Evolutionary conservation across 164 flowering plant species (phyloP).

Genomic region (Stephania yunnanensis): DNA sequence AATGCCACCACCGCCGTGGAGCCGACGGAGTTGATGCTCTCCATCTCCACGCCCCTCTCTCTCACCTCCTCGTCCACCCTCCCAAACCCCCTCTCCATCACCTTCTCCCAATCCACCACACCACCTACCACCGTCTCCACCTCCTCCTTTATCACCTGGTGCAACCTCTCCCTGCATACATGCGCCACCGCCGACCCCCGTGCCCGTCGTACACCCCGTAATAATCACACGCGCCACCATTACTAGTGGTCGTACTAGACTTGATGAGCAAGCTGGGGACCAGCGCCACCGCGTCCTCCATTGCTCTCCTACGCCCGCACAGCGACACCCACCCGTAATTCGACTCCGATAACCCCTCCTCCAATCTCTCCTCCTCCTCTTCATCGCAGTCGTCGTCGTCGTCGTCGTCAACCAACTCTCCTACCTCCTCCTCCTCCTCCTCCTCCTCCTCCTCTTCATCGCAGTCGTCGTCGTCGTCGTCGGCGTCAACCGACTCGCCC

Average conservation of each 20-base stretch:
- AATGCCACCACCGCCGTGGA: conserved; percentile 80
- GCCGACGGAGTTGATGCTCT: conserved; percentile 38
- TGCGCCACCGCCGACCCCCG: conserved; percentile 60
- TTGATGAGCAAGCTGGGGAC: conserved; percentile 27
- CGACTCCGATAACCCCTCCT: neutral
- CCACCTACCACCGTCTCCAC: neutral
- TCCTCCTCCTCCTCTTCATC: neutral
- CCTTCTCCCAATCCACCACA: conserved; percentile 45
- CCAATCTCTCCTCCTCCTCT: neutral
- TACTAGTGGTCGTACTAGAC: neutral
- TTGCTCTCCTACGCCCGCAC: conserved; percentile 68
- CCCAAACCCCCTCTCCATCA: conserved; percentile 46
- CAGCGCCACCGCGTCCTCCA: conserved; percentile 74
- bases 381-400: conserved; percentile 4
- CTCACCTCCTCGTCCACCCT: conserved; percentile 58
- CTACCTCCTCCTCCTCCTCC: no score
- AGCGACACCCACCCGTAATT: conserved; percentile 48
- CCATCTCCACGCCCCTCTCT: conserved; percentile 12
- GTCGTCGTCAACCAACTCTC: neutral
- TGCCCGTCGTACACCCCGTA: conserved; percentile 86
- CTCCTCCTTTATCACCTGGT: conserved; percentile 27
- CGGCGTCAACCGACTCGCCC: no score
- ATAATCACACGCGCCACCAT: conserved; percentile 34
- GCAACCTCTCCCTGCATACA: conserved; percentile 51
- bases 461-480: conserved; percentile 6